Percentiles rank a stretch among this genome's conserved stretches.
These are phyloP conservation scores for Suillus hirtellus DNA, from an alignment of 768 basidiomycete genomes.

Conservation along the genomic window DNA sequence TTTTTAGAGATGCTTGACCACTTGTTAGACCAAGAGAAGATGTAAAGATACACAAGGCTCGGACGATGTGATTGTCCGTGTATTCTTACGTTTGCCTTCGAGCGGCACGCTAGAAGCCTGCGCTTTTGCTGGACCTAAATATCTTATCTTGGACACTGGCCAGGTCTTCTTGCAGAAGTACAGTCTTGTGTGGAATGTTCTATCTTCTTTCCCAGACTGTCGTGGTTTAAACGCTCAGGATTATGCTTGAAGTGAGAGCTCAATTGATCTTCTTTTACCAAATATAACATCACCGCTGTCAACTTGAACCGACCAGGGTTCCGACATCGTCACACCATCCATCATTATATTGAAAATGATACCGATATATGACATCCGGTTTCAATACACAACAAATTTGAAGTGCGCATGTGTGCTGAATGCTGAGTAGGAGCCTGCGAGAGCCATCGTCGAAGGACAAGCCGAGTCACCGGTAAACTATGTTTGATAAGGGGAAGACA, in stretches of 20 bases:
- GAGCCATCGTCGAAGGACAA: background rate
- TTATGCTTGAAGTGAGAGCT: background rate
- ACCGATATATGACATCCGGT: background rate
- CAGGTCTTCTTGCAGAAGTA: background rate
- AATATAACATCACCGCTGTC: background rate
- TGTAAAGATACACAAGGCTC: constrained; percentile 86
- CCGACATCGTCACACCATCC: background rate
- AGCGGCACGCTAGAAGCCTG: background rate
- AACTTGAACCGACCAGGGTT: background rate
- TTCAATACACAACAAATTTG: background rate
- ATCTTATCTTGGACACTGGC: background rate
- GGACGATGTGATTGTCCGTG: constrained; percentile 19
- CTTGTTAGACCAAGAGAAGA: constrained; percentile 62
- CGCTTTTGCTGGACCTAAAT: background rate
- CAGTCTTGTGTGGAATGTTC: background rate
- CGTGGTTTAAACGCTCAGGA: too few relatives aligned
- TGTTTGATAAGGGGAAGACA: background rate
- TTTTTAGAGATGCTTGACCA: background rate
- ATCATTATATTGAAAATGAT: background rate
- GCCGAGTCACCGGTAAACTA: background rate
- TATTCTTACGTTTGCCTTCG: background rate
- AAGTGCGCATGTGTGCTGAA: background rate
- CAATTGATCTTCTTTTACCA: background rate
- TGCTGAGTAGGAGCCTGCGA: background rate
- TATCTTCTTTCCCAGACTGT: background rate